Conservation (phyloP, 2,329 filamentous ascomycete genomes). For the Calonectria leucothoes region DNA sequence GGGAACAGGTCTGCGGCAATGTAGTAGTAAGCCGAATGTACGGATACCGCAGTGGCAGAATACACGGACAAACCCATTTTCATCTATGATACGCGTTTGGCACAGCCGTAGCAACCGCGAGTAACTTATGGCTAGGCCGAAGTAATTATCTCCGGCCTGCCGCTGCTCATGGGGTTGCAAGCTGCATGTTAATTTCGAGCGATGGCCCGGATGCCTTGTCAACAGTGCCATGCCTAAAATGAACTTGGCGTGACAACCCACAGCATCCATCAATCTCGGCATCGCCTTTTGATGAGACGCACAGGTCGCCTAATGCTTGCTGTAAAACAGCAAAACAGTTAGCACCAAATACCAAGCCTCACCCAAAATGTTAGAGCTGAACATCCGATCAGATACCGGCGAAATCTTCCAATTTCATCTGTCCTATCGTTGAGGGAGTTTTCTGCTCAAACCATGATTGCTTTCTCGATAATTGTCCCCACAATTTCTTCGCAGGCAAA, state of each 20-base stretch:
- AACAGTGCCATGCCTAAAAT: background rate
- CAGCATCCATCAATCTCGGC: no score
- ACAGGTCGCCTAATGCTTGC: background rate
- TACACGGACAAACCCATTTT: no score
- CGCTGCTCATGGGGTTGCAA: background rate
- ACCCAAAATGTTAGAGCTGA: background rate
- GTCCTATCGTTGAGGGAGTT: background rate
- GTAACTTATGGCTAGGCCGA: background rate
- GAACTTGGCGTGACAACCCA: background rate
- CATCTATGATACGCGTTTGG: background rate
- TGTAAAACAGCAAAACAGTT: background rate
- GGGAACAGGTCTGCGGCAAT: background rate
- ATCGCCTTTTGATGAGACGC: background rate
- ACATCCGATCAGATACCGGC: background rate
- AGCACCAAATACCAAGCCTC: background rate
- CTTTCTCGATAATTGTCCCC: conserved; percentile 59
- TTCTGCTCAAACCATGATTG: conserved; percentile 29
- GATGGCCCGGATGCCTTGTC: conserved; percentile 18
- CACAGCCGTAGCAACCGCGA: no score
- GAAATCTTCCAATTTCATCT: background rate
- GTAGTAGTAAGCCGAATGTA: background rate
- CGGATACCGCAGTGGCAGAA: no score
- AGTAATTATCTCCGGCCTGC: background rate
- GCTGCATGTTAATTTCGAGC: background rate
- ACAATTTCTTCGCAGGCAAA: conserved; percentile 90